A percentile compares a stretch with the other conserved stretches of the same genome.
phyloP scores from a whole-genome alignment of 768 basidiomycete species.

The Termitomyces heimii region DNA sequence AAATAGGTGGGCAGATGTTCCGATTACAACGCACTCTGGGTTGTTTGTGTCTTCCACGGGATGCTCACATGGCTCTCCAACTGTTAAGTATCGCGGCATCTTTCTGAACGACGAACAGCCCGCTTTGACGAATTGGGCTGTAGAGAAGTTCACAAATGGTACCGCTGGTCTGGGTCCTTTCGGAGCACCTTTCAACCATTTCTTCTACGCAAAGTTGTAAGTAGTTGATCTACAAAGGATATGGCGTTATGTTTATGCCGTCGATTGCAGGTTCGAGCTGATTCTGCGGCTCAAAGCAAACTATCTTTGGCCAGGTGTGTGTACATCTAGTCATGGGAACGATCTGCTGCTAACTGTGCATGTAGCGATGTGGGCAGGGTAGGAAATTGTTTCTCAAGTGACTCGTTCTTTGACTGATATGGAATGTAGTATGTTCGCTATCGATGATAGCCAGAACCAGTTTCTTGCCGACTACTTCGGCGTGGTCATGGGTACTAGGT shows the following conservation, averaged over 20 bases:
- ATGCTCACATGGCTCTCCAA: slow-evolving; percentile 57
- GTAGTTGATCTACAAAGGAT: slow-evolving; percentile 10
- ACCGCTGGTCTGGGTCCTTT: slow-evolving; percentile 36
- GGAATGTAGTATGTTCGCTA: slow-evolving; percentile 40
- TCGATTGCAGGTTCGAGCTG: slow-evolving; percentile 47
- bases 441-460: slow-evolving; percentile 59
- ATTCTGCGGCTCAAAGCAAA: slow-evolving; percentile 66
- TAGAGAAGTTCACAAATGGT: slow-evolving; percentile 61
- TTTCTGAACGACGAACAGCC: slow-evolving; percentile 79
- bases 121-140: slow-evolving; percentile 63
- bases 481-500: slow-evolving; percentile 69
- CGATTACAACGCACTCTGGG: slow-evolving; percentile 42
- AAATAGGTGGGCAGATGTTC: slow-evolving; percentile 71
- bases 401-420: background rate
- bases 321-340: background rate
- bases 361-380: slow-evolving; percentile 38
- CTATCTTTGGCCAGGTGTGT: slow-evolving; percentile 62
- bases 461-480: slow-evolving; percentile 57
- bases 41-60: slow-evolving; percentile 40
- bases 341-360: background rate
- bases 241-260: background rate
- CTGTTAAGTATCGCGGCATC: slow-evolving; percentile 65
- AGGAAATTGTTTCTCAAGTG: background rate
- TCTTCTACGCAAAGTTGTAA: slow-evolving; percentile 52
- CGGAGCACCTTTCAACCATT: slow-evolving; percentile 54